Conservation (phyloP, 2,329 filamentous ascomycete species). For the Trichoderma sp. region DNA sequence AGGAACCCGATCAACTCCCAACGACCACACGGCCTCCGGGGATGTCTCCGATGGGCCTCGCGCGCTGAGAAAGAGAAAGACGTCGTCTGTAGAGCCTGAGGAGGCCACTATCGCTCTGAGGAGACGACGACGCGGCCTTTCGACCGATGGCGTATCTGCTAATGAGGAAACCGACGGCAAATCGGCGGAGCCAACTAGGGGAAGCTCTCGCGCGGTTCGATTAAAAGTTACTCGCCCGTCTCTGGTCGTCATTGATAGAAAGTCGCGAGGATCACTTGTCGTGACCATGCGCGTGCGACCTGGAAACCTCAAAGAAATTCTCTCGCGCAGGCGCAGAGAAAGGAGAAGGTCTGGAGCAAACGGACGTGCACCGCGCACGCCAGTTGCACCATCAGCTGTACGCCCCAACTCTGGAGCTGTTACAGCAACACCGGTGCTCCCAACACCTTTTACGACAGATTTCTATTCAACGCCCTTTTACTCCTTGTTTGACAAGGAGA, state of each 20-base stretch:
- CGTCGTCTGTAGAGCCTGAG: constrained; percentile 69
- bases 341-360: constrained; percentile 36
- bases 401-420: constrained; percentile 30
- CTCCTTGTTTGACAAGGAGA: constrained; percentile 85
- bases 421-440: constrained; percentile 42
- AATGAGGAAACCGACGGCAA: constrained; percentile 43
- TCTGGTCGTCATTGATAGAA: constrained; percentile 48
- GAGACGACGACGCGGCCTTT: constrained; percentile 57
- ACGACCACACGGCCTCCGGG: constrained; percentile 70
- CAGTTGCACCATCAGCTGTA: constrained; percentile 33
- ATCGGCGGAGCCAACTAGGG: constrained; percentile 38
- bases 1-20: constrained; percentile 69
- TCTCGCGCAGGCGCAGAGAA: constrained; percentile 43
- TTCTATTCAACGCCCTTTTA: constrained; percentile 79
- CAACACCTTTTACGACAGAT: constrained; percentile 60
- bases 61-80: constrained; percentile 81
- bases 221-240: constrained; percentile 51
- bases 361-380: constrained; percentile 35
- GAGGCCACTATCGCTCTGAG: constrained; percentile 56
- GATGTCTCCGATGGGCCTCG: constrained; percentile 77
- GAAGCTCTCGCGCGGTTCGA: constrained; percentile 61
- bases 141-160: constrained; percentile 46
- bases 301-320: constrained; percentile 45
- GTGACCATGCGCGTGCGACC: constrained; percentile 45
- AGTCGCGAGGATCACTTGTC: constrained; percentile 42